Evolutionary conservation across 2,329 filamentous ascomycete species (phyloP), one percentile per base, ranked within the genome.

Genomic region (Xylariaceae sp.): DNA sequence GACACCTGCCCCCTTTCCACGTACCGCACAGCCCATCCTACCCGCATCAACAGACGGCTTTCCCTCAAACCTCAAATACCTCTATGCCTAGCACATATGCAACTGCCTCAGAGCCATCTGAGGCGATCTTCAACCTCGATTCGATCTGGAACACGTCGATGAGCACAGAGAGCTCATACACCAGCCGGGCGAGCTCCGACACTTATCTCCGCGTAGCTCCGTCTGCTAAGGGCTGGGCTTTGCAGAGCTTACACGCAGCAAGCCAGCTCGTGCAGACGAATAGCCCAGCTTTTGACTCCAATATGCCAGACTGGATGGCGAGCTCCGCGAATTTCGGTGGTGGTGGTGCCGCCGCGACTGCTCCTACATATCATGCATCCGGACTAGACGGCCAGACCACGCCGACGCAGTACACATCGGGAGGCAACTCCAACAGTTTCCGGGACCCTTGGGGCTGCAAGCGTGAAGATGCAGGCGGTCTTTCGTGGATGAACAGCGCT

Each of bases 161-260:
- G 13, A 53, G 52, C 4, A 34, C 45, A 4, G 54, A 56, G 11
- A 47, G 35, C 18, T 54, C 44, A 11, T 58, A 57, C 45, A 15
- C 44, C 7, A 57, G 10, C 13, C 56, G 56, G 34, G 35, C 50
- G 11, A 17, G 34, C n/a, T 62, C 57, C 8, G 62, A 65, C 34
- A 59, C 62, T 39, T 65, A 62, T 23, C 59, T 65, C 23, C 59
- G 62, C 37, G 55, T 65, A 3, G 63, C 63, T 2, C 63, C 63
- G 1, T 64, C 63, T 2, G 59, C 63, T n/a, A 63, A 62, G 42
- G 63, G 61, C 10, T 65, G 63, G 62, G 59, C 57, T 6, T 55
- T 65, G 35, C 63, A 64, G 7, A 62, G 61, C 35, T 45, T 65
- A n/a, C 63, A 62, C 7, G 61, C 57, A 49, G 56, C 58, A 39